phyloP scores from a whole-genome alignment of 2,329 filamentous ascomycete genomes.

The Colletotrichum simmondsii region DNA sequence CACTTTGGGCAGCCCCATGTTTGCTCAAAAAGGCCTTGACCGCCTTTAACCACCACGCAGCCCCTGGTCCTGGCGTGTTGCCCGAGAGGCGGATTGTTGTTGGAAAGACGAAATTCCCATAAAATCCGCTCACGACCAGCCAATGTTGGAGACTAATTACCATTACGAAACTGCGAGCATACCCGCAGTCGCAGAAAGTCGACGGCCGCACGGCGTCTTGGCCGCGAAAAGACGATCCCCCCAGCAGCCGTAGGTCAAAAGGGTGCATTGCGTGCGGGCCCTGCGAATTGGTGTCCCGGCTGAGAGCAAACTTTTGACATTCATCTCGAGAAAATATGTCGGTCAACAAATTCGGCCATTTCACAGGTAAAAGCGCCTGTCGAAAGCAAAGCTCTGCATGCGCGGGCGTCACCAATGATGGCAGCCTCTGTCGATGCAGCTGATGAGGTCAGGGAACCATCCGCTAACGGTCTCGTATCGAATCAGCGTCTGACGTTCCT shows the following conservation, averaged over 20 bases:
- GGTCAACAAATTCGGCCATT: slow-evolving; percentile 29
- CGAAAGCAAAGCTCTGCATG: slow-evolving; percentile 18
- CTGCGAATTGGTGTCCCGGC: slow-evolving; percentile 15
- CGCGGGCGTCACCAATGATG: slow-evolving; percentile 13
- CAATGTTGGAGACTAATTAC: neutral
- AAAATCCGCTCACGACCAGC: neutral
- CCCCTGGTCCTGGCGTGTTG: neutral
- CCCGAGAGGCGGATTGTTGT: slow-evolving; percentile 5
- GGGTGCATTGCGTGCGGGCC: slow-evolving; percentile 13
- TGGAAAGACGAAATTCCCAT: neutral
- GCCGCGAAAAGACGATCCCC: slow-evolving; percentile 2
- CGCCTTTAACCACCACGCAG: slow-evolving; percentile 8
- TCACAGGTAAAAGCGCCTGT: slow-evolving; percentile 24
- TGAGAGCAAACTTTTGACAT: slow-evolving; percentile 19
- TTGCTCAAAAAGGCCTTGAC: slow-evolving; percentile 7
- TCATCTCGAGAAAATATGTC: slow-evolving; percentile 24
- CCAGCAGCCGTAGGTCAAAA: slow-evolving; percentile 13
- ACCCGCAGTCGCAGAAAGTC: neutral
- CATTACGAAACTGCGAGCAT: neutral
- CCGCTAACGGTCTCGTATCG: slow-evolving; percentile 22
- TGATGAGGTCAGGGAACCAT: slow-evolving; percentile 27
- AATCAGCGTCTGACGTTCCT: slow-evolving; percentile 30
- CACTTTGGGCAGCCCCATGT: slow-evolving; percentile 17
- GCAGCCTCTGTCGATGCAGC: slow-evolving; percentile 22
- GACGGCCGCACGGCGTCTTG: neutral